Evolutionary conservation across 805 yeast species (phyloP).

Genomic region (Ogataea haglerorum): DNA sequence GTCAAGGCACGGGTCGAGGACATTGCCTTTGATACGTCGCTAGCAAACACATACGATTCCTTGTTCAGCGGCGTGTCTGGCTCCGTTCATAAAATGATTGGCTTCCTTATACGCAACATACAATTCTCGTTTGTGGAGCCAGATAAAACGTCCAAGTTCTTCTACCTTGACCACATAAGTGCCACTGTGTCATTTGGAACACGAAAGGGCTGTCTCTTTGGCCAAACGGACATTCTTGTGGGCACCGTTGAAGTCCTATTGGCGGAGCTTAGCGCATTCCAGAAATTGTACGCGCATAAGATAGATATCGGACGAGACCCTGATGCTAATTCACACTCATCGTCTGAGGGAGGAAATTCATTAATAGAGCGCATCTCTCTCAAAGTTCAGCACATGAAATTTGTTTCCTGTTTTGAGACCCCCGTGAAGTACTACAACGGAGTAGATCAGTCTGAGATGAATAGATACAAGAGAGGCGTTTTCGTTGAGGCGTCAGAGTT

Average conservation of each 20-base stretch:
- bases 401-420: constrained; percentile 28
- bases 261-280: constrained; percentile 13
- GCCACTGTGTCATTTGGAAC: constrained; percentile 11
- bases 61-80: constrained; percentile 17
- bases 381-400: constrained; percentile 14
- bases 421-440: constrained; percentile 31
- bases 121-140: constrained; percentile 19
- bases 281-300: constrained; percentile 13
- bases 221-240: constrained; percentile 6
- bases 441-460: constrained; percentile 29
- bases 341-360: not conserved
- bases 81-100: constrained; percentile 17
- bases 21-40: constrained; percentile 25
- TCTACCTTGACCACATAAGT: constrained; percentile 19
- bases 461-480: constrained; percentile 29
- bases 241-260: constrained; percentile 15
- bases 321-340: not conserved
- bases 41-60: constrained; percentile 23
- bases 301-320: not conserved
- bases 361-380: constrained; percentile 10
- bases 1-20: constrained; percentile 21
- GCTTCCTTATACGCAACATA: constrained; percentile 20
- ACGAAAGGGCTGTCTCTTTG: constrained; percentile 5
- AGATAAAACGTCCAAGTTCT: constrained; percentile 6
- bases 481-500: constrained; percentile 7